These are phyloP conservation scores for Rickenella mellea DNA, from an alignment of 768 basidiomycete species.

Conservation along the genomic window DNA sequence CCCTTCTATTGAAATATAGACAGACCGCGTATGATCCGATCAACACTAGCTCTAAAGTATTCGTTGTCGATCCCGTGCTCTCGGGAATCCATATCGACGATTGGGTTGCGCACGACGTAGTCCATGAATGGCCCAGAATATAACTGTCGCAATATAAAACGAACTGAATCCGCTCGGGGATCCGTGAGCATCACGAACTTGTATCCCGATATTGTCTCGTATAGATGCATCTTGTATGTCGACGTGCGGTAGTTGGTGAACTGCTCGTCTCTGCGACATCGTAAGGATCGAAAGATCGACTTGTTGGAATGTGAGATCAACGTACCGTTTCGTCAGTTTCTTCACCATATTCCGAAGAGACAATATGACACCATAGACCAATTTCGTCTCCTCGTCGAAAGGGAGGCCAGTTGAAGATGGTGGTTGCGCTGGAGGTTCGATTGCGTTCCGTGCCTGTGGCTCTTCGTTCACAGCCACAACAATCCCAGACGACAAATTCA, in stretches of 20 bases:
- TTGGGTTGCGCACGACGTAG: slow-evolving; percentile 87
- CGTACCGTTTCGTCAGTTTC: slow-evolving; percentile 81
- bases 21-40: slow-evolving; percentile 61
- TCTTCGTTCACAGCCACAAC: slow-evolving; percentile 55
- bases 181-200: slow-evolving; percentile 94
- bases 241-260: slow-evolving; percentile 89
- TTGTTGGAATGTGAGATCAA: background rate
- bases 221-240: slow-evolving; percentile 87
- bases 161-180: slow-evolving; percentile 72
- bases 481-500: slow-evolving; percentile 54
- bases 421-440: slow-evolving; percentile 16
- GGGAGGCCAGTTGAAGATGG: slow-evolving; percentile 52
- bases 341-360: slow-evolving; percentile 91
- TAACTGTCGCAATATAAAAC: slow-evolving; percentile 76
- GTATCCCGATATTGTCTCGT: slow-evolving; percentile 86
- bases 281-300: background rate
- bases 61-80: slow-evolving; percentile 89
- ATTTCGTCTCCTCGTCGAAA: slow-evolving; percentile 95
- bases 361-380: slow-evolving; percentile 92
- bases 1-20: slow-evolving; percentile 37
- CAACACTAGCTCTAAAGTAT: slow-evolving; percentile 73
- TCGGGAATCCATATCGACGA: slow-evolving; percentile 74
- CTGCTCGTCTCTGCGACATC: slow-evolving; percentile 64
- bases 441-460: slow-evolving; percentile 26
- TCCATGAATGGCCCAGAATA: slow-evolving; percentile 93